phyloP scores from a whole-genome alignment of 306 rosid species.

The Inga oerstediana region DNA sequence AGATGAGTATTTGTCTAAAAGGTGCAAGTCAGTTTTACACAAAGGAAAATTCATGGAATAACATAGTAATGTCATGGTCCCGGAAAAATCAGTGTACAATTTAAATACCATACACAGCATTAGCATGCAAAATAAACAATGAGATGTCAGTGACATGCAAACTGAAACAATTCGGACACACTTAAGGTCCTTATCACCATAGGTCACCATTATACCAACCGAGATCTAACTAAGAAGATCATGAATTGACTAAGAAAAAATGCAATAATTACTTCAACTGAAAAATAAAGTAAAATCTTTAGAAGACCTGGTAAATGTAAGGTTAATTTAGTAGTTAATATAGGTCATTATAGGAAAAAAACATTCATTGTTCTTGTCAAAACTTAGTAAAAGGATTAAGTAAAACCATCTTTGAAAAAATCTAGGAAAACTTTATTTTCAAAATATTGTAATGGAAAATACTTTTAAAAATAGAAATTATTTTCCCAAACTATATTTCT shows the following conservation, averaged over 20 bases:
- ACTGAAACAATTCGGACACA: background rate
- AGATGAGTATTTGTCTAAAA: conserved; percentile 9
- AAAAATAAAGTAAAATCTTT: background rate
- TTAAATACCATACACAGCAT: background rate
- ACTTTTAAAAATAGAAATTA: background rate
- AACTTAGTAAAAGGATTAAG: background rate
- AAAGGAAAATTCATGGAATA: conserved; percentile 7
- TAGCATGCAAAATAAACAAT: conserved; percentile 1
- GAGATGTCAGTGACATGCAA: background rate
- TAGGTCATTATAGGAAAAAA: background rate
- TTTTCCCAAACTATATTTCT: background rate
- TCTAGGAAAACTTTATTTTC: conserved; percentile 1
- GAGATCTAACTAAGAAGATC: conserved; percentile 14
- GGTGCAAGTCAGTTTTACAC: background rate
- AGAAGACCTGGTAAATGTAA: background rate
- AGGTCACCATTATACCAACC: background rate
- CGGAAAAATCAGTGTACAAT: background rate
- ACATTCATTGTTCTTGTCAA: background rate
- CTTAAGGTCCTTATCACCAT: background rate
- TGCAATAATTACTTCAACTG: background rate
- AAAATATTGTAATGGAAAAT: background rate
- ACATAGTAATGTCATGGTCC: background rate
- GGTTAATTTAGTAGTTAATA: background rate
- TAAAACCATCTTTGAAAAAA: background rate
- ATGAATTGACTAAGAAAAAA: background rate